Evolutionary conservation across 1,139 yeast genomes (phyloP), one percentile per base, ranked within the genome.

Genomic region (Geotrichum cucujoidarum): DNA sequence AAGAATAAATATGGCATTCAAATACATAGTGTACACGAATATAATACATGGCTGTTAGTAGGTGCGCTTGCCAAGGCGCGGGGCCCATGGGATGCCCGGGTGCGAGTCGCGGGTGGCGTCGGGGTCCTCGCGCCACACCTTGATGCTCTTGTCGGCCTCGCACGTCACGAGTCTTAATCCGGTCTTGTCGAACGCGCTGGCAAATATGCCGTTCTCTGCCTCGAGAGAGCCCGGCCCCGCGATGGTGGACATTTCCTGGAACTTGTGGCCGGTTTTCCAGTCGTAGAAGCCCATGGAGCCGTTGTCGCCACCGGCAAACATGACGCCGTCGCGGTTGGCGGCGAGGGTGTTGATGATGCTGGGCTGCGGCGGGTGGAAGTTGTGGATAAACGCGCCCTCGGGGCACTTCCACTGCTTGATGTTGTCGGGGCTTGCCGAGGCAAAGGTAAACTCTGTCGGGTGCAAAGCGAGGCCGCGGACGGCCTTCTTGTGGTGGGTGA

Each of bases 81-180:
- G 77, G 45, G 66, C 65, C 75, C 78, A 75, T 7, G 70, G 69
- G 14, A 75, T 57, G 0, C 76, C 76, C 8, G 80, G 80, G 57
- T 74, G 69, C 0, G 71, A 58, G 39, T 68, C 73, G 34, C 65
- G 67, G 0, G 77, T 73, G 0, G 80, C 78, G 2, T 60, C 60
- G 6, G 69, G 68, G 46, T 71, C 76, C 54, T 79, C 82, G 43
- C 62, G 78, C 96, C 97, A 92, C 1, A 92, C 71, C 63, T 89
- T 88, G 43, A 92, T 79, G 58, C 89, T 83, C 65, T 89, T 90
- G 65, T 92, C 98, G 10, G 89, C 83, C 59, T 86, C 95, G 46
- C 96, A 88, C 0, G 96, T 87, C 18, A 92, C 75, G 50, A 92
- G 68, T 38, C 96, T 74, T 57, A 82, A 65, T 0, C 97, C 97